These are phyloP conservation scores for Rubia balearica DNA, from an alignment of 305 asterid species.

Conservation along the genomic window DNA sequence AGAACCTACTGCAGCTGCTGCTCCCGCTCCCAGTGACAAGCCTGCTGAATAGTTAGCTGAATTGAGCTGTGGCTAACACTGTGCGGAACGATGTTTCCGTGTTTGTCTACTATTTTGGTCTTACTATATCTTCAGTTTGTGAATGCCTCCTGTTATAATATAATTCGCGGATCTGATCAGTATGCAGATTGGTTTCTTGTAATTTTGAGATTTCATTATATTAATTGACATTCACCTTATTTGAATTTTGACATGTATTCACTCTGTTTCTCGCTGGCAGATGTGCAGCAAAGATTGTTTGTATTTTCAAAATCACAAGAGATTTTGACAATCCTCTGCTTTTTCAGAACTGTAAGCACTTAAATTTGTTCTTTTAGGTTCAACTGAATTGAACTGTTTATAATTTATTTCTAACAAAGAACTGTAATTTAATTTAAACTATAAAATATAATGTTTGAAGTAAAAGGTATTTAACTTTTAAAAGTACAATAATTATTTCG, in stretches of 20 bases:
- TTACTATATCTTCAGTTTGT: slow-evolving; percentile 9
- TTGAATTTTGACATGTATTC: too few species aligned
- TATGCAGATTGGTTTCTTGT: not conserved
- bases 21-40: slow-evolving; percentile 8
- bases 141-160: not conserved
- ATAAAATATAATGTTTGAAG: too few species aligned
- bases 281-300: not conserved
- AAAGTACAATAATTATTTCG: too few species aligned
- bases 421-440: too few species aligned
- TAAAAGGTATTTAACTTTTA: too few species aligned
- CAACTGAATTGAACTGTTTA: too few species aligned
- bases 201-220: slow-evolving; percentile 7
- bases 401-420: too few species aligned
- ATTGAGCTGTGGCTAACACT: not conserved
- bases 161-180: not conserved
- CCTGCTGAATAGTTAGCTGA: slow-evolving; percentile 6
- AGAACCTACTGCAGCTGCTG: slow-evolving; percentile 30
- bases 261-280: not conserved
- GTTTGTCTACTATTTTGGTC: not conserved
- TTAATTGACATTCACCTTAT: slow-evolving; percentile 6
- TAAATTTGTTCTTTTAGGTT: too few species aligned
- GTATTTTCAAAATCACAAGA: too few species aligned
- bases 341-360: too few species aligned
- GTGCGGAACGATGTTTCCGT: not conserved
- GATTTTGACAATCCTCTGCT: too few species aligned